These are phyloP conservation scores for Lactarius pseudohatsudake DNA, from an alignment of 768 basidiomycete genomes.

Conservation along the genomic window DNA sequence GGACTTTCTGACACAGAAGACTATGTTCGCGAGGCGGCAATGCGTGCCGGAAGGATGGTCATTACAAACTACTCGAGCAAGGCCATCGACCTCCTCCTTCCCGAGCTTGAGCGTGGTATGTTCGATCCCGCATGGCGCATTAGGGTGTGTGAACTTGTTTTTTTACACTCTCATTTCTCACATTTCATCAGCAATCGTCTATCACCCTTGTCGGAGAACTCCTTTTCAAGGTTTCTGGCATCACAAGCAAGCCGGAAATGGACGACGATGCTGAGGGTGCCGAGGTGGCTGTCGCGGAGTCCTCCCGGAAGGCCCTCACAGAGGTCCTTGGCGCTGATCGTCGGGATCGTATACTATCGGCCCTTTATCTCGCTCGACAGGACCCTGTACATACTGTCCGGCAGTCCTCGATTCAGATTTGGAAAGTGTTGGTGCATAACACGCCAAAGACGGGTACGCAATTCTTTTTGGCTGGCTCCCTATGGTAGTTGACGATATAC, in stretches of 20 bases:
- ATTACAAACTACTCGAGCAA: slow-evolving; percentile 90
- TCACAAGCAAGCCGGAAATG: slow-evolving; percentile 83
- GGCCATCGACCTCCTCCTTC: slow-evolving; percentile 91
- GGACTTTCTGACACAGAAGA: slow-evolving; percentile 93
- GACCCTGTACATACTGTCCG: slow-evolving; percentile 88
- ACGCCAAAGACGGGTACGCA: slow-evolving; percentile 83
- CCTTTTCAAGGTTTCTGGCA: slow-evolving; percentile 95
- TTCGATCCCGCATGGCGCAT: slow-evolving; percentile 96
- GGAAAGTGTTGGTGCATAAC: slow-evolving; percentile 97
- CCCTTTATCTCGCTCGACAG: slow-evolving; percentile 90
- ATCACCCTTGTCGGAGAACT: slow-evolving; percentile 95
- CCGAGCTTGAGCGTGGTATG: slow-evolving; percentile 93
- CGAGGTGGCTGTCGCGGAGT: slow-evolving; percentile 68
- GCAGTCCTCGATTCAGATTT: slow-evolving; percentile 90
- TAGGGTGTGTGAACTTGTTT: slow-evolving; percentile 53
- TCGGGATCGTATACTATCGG: slow-evolving; percentile 86
- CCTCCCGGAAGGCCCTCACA: slow-evolving; percentile 79
- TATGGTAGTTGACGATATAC: slow-evolving; percentile 19
- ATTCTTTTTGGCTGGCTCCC: background rate
- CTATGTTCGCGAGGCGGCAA: slow-evolving; percentile 94
- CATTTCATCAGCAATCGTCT: slow-evolving; percentile 74
- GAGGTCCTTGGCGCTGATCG: slow-evolving; percentile 88
- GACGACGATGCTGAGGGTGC: slow-evolving; percentile 75
- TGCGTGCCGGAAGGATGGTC: slow-evolving; percentile 98
- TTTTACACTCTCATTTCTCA: slow-evolving; percentile 5